Base-by-base conservation (phyloP, 495 filamentous ascomycete species). In the Glonium stellatum region DNA sequence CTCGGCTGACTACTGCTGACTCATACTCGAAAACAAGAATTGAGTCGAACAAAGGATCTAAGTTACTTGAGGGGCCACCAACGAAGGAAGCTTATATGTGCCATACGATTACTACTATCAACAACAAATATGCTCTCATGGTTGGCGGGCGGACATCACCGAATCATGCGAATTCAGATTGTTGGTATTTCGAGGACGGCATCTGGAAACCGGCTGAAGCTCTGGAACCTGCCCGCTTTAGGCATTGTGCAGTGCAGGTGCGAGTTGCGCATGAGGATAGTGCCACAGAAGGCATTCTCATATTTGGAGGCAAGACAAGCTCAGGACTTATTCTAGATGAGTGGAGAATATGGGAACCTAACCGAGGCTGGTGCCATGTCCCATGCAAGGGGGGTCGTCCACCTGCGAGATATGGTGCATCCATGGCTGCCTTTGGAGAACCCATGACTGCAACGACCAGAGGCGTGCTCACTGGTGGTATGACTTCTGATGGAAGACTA, bases 141-240 rank as follows among this genome's bases (percentile, higher is more conserved):
- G 82, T 85, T n/a, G 90, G 91, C 18, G 92, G 92, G 13, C 77
- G 92, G 50, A 78, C 80, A 12, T 92, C 89, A 6, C 92, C 92
- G 1, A 78, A 84, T 15, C 77, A 75, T 21, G 82, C 80, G 4
- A 64, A 88, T 8, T 69, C 73, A 18, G 87, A 92, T 71, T 90
- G 88, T 66, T 96, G 89, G 89, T 55, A 89, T 1, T 76, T 82
- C 39, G 70, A 79, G 55, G 78, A 77, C 49, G 77, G 75, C 25
- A 55, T 61, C 11, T 96, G 89, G 89, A 75, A 75, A 59, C 77
- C 75, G 52, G 79, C 80, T 9, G 75, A 86, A 31, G 78, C 81
- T 57, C 77, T 95, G 15, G 84, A 86, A 12, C 59, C 75, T 5
- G 79, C 84, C 15, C 76, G 89, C 46, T 93, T 86, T 73, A 78